These are phyloP conservation scores for Sarocladiaceae sp. DNA, from an alignment of 2,329 filamentous ascomycete genomes.

Conservation along the genomic window DNA sequence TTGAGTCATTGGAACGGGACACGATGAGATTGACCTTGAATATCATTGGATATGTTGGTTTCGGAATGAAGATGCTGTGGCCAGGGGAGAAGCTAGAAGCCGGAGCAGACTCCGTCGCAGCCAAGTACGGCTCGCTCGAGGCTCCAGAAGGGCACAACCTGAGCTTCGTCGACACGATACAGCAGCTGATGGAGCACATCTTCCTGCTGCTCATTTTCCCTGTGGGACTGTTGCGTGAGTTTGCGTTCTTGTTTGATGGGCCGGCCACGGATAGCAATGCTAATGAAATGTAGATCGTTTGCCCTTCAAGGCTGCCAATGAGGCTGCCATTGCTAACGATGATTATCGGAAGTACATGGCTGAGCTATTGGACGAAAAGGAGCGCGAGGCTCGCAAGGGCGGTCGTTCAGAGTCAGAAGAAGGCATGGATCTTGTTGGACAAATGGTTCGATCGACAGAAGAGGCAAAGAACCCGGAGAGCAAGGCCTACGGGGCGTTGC, in stretches of 20 bases:
- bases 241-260: too few species aligned
- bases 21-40: slow-evolving; percentile 59
- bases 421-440: slow-evolving; percentile 50
- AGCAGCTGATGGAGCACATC: slow-evolving; percentile 58
- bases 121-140: slow-evolving; percentile 43
- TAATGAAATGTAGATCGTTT: slow-evolving; percentile 28
- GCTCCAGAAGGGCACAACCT: slow-evolving; percentile 52
- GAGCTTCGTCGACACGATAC: slow-evolving; percentile 62
- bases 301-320: slow-evolving; percentile 47
- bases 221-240: slow-evolving; percentile 48
- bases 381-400: slow-evolving; percentile 30
- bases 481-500: slow-evolving; percentile 33
- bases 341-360: slow-evolving; percentile 69
- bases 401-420: slow-evolving; percentile 35
- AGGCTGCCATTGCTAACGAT: slow-evolving; percentile 48
- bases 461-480: slow-evolving; percentile 13
- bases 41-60: slow-evolving; percentile 64
- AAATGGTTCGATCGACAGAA: slow-evolving; percentile 40
- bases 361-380: slow-evolving; percentile 62
- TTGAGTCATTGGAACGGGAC: slow-evolving; percentile 56
- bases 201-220: slow-evolving; percentile 59
- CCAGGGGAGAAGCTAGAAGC: slow-evolving; percentile 51
- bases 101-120: slow-evolving; percentile 38
- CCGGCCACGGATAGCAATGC: not conserved
- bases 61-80: slow-evolving; percentile 59